Conservation (phyloP, 192 early-diverging fungal species). For the Linnemannia schmuckeri region DNA sequence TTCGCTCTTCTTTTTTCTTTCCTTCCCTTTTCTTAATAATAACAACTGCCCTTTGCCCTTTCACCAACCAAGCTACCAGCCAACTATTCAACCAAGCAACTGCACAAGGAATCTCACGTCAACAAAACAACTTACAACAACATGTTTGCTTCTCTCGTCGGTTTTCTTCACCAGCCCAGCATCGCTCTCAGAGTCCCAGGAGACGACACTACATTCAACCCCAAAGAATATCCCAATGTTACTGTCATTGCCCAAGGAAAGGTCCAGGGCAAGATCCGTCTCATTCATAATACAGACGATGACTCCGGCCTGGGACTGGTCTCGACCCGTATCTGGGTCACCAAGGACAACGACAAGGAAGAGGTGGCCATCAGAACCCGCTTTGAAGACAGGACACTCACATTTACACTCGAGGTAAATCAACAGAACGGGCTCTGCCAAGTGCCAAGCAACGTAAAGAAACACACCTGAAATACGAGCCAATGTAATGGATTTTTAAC, state of each 20-base stretch:
- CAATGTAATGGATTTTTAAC: background rate
- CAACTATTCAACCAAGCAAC: background rate
- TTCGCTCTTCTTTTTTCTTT: background rate
- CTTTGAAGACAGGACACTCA: conserved; percentile 33
- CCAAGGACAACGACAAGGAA: conserved; percentile 47
- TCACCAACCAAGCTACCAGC: background rate
- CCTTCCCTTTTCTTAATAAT: background rate
- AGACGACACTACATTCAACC: conserved; percentile 50
- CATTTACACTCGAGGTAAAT: conserved; percentile 39
- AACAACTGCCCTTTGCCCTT: background rate
- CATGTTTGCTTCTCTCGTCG: conserved; percentile 50
- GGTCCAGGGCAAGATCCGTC: conserved; percentile 43
- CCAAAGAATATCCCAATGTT: conserved; percentile 39
- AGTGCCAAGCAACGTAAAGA: background rate
- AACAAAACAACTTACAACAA: background rate
- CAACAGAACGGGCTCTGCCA: background rate
- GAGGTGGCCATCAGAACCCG: conserved; percentile 21
- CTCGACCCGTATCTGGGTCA: conserved; percentile 50
- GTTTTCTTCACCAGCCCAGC: conserved; percentile 47
- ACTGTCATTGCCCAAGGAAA: conserved; percentile 30
- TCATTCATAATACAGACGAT: conserved; percentile 35
- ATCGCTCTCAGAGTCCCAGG: conserved; percentile 34
- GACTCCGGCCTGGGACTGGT: conserved; percentile 29
- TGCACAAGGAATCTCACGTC: background rate
- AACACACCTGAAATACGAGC: background rate